Percentiles rank a stretch among this genome's conserved stretches.
Evolutionary conservation across 441 rosid genomes (phyloP).

Genomic region (Geranium incanum): DNA sequence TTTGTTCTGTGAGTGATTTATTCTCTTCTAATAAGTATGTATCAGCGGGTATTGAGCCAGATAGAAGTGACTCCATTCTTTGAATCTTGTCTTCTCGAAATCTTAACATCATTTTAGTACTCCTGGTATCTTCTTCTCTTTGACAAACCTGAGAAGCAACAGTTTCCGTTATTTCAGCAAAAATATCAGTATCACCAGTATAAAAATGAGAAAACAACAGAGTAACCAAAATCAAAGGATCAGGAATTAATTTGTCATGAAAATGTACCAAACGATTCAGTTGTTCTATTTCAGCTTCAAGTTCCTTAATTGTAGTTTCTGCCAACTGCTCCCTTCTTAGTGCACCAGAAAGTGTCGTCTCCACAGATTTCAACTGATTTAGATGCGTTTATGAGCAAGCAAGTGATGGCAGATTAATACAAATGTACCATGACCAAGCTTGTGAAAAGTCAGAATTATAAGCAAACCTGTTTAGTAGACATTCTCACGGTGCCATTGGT

Average conservation of each 20-base stretch:
- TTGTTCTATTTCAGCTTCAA: constrained; percentile 93
- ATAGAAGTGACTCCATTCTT: constrained; percentile 73
- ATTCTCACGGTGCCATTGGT: constrained; percentile 63
- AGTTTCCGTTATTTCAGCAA: too few relatives aligned
- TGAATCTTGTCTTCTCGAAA: constrained; percentile 97
- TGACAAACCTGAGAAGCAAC: constrained; percentile 67
- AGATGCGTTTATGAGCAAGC: constrained; percentile 18
- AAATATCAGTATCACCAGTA: not conserved
- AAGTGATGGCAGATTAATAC: constrained; percentile 8
- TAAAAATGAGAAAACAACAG: not conserved
- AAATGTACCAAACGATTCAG: constrained; percentile 75
- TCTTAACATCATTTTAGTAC: constrained; percentile 94
- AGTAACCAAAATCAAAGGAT: not conserved
- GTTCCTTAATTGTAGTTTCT: constrained; percentile 72
- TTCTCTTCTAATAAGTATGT: constrained; percentile 71
- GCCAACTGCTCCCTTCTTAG: constrained; percentile 96
- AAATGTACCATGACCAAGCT: constrained; percentile 2
- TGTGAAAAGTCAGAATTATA: not conserved
- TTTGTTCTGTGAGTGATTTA: constrained; percentile 62
- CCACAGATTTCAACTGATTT: constrained; percentile 75
- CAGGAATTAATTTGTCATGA: constrained; percentile 3
- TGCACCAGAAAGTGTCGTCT: constrained; percentile 90
- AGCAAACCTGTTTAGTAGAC: constrained; percentile 84
- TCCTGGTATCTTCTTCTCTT: constrained; percentile 93
- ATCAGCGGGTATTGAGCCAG: constrained; percentile 59